Base-by-base conservation (phyloP, 345 rosid species). In the Barbarea vulgaris region DNA sequence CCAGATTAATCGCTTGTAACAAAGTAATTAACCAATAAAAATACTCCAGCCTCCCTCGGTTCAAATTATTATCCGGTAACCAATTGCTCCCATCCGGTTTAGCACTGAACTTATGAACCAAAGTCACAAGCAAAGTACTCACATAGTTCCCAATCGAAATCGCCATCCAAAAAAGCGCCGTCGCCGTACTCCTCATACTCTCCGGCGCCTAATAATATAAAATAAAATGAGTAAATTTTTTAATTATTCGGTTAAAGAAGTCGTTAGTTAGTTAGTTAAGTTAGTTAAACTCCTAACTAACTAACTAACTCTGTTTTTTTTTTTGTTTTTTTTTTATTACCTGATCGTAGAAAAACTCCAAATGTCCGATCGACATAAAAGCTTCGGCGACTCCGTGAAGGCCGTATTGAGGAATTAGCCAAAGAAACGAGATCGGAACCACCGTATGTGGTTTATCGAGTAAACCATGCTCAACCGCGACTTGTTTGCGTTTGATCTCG, bases 351-450 rank as follows among this genome's bases (percentile, higher is more conserved):
- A 93, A 87, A 70, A 93, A 90, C 69, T 90, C 96, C 17, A 89
- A 52, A 61, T 89, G 95, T n/a, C 97, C 97, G 8, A 93, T 90
- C 0, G 95, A 81, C 93, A 90, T 89, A 70, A 90, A 93, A 4
- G 98, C 93, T 67, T 93, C 98, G 0, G 97, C 98, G 15, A 90
- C 69, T 31, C 98, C 98, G 7, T 93, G 98, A 12, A 93, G 90
- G 14, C 79, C 53, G 48, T 90, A 93, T 58, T 89, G 98, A 4
- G 97, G 96, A 10, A 85, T 80, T 10, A 93, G 77, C 98, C 97
- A 93, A 7, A 93, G 79, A 6, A 88, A 90, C 12, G 98, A 85
- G 31, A 90, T 83, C 12, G 98, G 89, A 39, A 87, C 73, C 0
- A 55, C 18, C 4, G 84, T 42, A 18, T 87, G 83, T 2, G 85